A percentile compares a stretch with the other conserved stretches of the same genome.
phyloP scores from a whole-genome alignment of 164 flowering plant species.

The Piper betle region DNA sequence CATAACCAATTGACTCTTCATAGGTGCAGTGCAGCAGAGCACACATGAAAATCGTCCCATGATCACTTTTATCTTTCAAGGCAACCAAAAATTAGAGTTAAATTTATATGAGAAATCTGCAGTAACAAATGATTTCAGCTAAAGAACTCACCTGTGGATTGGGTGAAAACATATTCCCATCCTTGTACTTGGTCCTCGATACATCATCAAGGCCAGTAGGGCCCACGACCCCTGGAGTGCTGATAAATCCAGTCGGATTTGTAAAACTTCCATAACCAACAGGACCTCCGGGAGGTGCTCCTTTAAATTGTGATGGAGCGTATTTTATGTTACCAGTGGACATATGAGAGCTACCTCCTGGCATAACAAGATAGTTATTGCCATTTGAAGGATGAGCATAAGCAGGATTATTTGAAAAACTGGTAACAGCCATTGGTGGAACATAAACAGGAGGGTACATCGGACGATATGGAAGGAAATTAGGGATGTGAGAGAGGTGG shows the following conservation, averaged over 20 bases:
- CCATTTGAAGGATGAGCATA: constrained; percentile 81
- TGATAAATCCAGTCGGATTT: constrained; percentile 67
- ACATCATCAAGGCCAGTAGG: constrained; percentile 70
- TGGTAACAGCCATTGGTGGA: constrained; percentile 89
- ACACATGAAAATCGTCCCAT: too few species aligned
- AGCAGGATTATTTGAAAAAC: constrained; percentile 61
- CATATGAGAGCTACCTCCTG: constrained; percentile 73
- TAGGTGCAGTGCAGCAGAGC: too few species aligned
- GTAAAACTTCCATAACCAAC: constrained; percentile 73
- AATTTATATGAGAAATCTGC: background rate
- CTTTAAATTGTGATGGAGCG: constrained; percentile 74
- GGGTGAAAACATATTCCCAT: constrained; percentile 63
- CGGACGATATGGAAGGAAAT: constrained; percentile 81
- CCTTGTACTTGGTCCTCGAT: constrained; percentile 81
- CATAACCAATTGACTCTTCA: too few species aligned
- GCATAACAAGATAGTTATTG: constrained; percentile 74
- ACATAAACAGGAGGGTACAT: constrained; percentile 74
- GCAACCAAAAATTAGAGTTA: background rate
- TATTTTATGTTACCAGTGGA: constrained; percentile 59
- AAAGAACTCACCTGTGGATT: constrained; percentile 64
- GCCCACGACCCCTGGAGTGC: constrained; percentile 57
- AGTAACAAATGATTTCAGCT: background rate
- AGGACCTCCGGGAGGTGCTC: constrained; percentile 54
- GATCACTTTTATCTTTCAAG: too few species aligned
- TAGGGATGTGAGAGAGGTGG: constrained; percentile 68